Evolutionary conservation across 2,329 filamentous ascomycete genomes (phyloP).

Genomic region (Xylariaceae sp.): DNA sequence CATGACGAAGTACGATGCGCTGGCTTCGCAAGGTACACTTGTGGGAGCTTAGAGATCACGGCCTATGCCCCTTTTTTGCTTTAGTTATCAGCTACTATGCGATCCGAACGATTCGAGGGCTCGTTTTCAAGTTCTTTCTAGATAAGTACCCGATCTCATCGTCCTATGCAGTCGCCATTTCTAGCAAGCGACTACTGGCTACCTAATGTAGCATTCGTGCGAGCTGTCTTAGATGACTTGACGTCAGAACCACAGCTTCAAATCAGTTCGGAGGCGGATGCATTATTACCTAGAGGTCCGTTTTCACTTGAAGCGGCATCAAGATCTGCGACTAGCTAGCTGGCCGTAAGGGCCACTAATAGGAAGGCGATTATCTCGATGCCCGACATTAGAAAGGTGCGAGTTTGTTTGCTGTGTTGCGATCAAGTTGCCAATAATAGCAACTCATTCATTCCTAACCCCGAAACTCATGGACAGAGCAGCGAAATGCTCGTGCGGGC

Average conservation of each 20-base stretch:
- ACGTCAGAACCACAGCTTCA: not conserved
- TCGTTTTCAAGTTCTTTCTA: not conserved
- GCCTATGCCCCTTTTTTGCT: not conserved
- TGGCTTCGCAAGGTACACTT: not conserved
- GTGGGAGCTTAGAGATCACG: not conserved
- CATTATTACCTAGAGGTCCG: not conserved
- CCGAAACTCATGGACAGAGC: not conserved
- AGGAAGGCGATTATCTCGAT: not conserved
- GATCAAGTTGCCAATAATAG: not conserved
- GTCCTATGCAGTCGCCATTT: no score
- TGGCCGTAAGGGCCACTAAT: not conserved
- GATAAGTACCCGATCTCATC: no score
- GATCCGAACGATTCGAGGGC: not conserved
- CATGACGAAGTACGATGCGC: not conserved
- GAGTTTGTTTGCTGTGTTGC: not conserved
- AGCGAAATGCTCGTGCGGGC: not conserved
- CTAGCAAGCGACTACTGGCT: no score
- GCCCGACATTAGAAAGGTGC: not conserved
- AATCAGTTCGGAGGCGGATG: not conserved
- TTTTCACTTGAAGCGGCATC: not conserved
- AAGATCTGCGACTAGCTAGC: not conserved
- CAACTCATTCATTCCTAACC: not conserved
- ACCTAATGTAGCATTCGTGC: not conserved
- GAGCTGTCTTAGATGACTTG: not conserved
- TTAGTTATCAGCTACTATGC: not conserved